Evolutionary conservation across 805 yeast genomes (phyloP).

Genomic region (Candida hungchunana): DNA sequence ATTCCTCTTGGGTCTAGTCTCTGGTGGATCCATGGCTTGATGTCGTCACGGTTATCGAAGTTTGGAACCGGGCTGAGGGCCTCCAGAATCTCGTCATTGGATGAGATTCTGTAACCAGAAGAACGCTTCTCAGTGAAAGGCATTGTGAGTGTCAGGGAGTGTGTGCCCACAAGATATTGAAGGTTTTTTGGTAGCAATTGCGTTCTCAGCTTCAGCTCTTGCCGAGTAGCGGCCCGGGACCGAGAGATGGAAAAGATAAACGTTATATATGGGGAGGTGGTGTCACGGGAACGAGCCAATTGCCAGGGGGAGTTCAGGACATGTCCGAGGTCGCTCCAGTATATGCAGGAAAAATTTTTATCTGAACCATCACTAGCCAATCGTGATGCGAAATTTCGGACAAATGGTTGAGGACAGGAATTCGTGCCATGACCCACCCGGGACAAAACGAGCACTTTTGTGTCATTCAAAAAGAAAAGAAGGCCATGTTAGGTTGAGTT

Average conservation of each 20-base stretch:
- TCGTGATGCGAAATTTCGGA: conserved; percentile 5
- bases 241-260: conserved; percentile 17
- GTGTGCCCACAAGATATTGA: background rate
- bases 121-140: background rate
- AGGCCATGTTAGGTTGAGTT: too few species aligned
- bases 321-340: conserved; percentile 3
- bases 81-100: conserved; percentile 23
- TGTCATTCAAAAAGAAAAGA: too few species aligned
- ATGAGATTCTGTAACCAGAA: conserved; percentile 11
- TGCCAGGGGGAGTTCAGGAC: background rate
- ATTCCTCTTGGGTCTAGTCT: conserved; percentile 21
- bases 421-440: too few species aligned
- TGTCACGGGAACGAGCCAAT: background rate
- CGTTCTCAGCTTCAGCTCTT: conserved; percentile 3
- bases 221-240: background rate
- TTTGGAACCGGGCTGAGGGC: conserved; percentile 26
- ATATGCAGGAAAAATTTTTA: conserved; percentile 24
- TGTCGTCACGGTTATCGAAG: conserved; percentile 23
- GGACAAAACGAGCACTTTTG: too few species aligned
- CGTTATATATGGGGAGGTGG: conserved; percentile 6
- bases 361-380: conserved; percentile 26
- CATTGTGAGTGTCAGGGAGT: background rate
- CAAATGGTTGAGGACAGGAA: too few species aligned
- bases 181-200: background rate
- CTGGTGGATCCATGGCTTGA: conserved; percentile 27